A percentile compares a stretch with the other conserved stretches of the same genome.
Conservation (phyloP, 495 filamentous ascomycete species). For the Tuber calosporum region DNA sequence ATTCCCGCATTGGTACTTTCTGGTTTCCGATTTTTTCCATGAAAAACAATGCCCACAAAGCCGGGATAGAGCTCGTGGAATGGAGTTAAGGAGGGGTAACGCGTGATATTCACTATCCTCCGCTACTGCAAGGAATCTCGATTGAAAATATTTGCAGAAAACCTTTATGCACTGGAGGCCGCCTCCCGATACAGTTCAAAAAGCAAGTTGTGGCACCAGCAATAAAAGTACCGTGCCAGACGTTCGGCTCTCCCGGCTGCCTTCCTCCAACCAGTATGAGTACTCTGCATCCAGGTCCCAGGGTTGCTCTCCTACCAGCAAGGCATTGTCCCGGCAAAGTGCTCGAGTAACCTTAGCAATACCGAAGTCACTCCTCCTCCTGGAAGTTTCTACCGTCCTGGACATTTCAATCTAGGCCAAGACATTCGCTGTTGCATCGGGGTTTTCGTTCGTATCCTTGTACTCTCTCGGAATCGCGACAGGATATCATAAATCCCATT, state of each 20-base stretch:
- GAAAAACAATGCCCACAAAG: neutral
- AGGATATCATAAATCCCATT: neutral
- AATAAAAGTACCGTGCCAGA: neutral
- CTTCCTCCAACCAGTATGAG: neutral
- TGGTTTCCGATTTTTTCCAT: neutral
- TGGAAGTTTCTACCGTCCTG: neutral
- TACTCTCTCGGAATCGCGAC: neutral
- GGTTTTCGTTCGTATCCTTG: neutral
- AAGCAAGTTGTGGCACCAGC: neutral
- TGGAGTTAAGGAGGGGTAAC: neutral
- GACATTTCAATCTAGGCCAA: neutral
- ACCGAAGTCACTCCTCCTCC: neutral
- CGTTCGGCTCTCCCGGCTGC: neutral
- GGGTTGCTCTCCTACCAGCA: neutral
- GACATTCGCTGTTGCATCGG: neutral
- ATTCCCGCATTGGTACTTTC: neutral
- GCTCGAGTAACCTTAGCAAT: neutral
- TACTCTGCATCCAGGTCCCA: neutral
- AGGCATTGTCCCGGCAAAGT: neutral
- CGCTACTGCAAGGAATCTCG: neutral
- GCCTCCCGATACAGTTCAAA: neutral
- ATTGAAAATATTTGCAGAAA: conserved; percentile 5
- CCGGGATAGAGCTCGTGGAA: neutral
- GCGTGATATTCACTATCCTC: neutral
- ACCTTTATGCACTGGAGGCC: neutral